Evolutionary conservation across 768 basidiomycete species (phyloP).

Genomic region (Leccinellum luteum): DNA sequence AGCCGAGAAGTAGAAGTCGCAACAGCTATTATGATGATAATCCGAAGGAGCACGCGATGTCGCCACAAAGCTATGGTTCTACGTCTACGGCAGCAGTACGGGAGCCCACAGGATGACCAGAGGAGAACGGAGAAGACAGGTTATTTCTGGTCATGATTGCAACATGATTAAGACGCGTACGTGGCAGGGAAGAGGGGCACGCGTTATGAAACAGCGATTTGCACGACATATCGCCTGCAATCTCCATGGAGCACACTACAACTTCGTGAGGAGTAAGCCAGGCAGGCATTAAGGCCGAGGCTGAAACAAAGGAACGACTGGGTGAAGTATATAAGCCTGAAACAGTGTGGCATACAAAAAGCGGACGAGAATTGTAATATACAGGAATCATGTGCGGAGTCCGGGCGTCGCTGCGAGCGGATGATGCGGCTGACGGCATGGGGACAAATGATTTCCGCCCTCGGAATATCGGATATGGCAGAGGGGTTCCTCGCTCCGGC

Average conservation of each 20-base stretch:
- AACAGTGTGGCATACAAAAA: not conserved
- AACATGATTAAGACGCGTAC: conserved; percentile 1
- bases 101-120: not conserved
- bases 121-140: not conserved
- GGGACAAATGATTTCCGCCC: not conserved
- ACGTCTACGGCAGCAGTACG: not conserved
- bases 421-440: conserved; percentile 8
- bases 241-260: not conserved
- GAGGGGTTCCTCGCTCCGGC: conserved; percentile 10
- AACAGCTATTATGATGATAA: not conserved
- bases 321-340: conserved; percentile 2
- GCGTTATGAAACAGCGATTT: not conserved
- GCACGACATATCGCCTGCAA: not conserved
- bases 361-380: not conserved
- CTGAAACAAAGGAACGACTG: not conserved
- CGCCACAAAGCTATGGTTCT: not conserved
- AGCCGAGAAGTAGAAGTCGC: not conserved
- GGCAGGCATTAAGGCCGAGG: not conserved
- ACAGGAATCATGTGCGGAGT: not conserved
- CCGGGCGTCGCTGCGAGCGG: not conserved
- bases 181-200: not conserved
- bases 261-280: not conserved
- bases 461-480: conserved; percentile 10
- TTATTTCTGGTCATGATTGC: not conserved
- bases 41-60: not conserved